Percentiles rank a stretch among this genome's conserved stretches.
Evolutionary conservation across 352 stramenopile genomes (phyloP).

Genomic region (Phytophthora sp.): DNA sequence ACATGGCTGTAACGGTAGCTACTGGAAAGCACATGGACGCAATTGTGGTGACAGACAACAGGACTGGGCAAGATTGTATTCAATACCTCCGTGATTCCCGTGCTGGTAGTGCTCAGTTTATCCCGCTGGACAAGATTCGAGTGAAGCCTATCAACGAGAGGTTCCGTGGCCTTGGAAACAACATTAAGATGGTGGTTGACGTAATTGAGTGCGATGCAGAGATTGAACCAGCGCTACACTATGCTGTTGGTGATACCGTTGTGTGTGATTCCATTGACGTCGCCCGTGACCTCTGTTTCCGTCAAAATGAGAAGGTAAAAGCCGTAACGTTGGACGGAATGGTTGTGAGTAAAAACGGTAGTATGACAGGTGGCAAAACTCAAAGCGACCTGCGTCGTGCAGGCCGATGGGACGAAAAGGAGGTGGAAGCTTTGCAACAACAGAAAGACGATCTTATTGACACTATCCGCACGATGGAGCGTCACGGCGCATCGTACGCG

Average conservation of each 20-base stretch:
- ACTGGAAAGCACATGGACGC: slow-evolving; percentile 98
- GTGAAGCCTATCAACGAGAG: slow-evolving; percentile 94
- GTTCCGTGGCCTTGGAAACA: slow-evolving; percentile 89
- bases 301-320: slow-evolving; percentile 86
- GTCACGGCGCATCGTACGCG: slow-evolving; percentile 72
- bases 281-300: slow-evolving; percentile 88
- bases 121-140: slow-evolving; percentile 96
- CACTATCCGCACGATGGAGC: slow-evolving; percentile 64
- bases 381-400: slow-evolving; percentile 84
- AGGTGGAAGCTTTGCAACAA: slow-evolving; percentile 84
- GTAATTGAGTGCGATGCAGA: slow-evolving; percentile 95
- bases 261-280: slow-evolving; percentile 96
- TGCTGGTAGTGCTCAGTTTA: slow-evolving; percentile 95
- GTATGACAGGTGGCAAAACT: slow-evolving; percentile 97
- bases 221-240: slow-evolving; percentile 94
- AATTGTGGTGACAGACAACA: slow-evolving; percentile 81
- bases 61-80: slow-evolving; percentile 86
- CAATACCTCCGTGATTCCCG: slow-evolving; percentile 96
- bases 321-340: slow-evolving; percentile 94
- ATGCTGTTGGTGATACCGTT: slow-evolving; percentile 96
- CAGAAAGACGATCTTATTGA: slow-evolving; percentile 87
- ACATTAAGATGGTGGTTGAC: slow-evolving; percentile 95
- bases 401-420: slow-evolving; percentile 93
- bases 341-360: slow-evolving; percentile 97
- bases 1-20: slow-evolving; percentile 97